A percentile compares a stretch with the other conserved stretches of the same genome.
Conservation (phyloP, 2,329 filamentous ascomycete species). For the Ilyonectria destructans region DNA sequence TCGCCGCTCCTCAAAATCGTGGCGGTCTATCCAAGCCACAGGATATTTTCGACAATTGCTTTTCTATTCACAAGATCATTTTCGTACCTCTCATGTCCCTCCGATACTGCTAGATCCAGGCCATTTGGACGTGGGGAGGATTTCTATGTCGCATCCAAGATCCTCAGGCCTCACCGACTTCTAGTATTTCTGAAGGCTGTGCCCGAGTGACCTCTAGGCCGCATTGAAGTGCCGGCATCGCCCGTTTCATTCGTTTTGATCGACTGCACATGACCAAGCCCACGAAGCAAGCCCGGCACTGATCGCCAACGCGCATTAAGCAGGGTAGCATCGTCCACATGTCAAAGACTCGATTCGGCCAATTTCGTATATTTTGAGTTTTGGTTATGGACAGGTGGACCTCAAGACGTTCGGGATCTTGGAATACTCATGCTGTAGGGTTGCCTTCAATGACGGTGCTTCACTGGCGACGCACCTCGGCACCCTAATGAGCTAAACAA, state of each 20-base stretch:
- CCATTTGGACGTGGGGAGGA: not conserved
- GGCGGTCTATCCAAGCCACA: not conserved
- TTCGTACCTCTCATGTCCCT: not conserved
- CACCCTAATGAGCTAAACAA: too few relatives aligned
- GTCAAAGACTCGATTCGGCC: not conserved
- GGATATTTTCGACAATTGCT: not conserved
- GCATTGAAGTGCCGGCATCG: not conserved
- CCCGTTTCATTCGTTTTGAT: conserved; percentile 3
- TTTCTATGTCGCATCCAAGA: not conserved
- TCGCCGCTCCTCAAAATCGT: not conserved
- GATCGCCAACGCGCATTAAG: conserved; percentile 4
- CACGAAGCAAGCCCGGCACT: not conserved
- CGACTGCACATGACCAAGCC: conserved; percentile 3
- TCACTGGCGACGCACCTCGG: too few relatives aligned
- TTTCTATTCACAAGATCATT: not conserved
- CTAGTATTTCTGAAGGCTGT: not conserved
- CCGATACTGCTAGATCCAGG: not conserved
- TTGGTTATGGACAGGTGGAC: too few relatives aligned
- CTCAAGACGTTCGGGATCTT: too few relatives aligned
- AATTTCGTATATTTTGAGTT: too few relatives aligned
- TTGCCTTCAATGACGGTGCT: too few relatives aligned
- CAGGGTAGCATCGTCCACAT: not conserved
- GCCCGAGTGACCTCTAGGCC: not conserved
- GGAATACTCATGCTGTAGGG: too few relatives aligned
- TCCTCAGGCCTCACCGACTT: conserved; percentile 2